phyloP scores from a whole-genome alignment of 2,329 filamentous ascomycete species.

The Graphilbum ipis-grandicollis region DNA sequence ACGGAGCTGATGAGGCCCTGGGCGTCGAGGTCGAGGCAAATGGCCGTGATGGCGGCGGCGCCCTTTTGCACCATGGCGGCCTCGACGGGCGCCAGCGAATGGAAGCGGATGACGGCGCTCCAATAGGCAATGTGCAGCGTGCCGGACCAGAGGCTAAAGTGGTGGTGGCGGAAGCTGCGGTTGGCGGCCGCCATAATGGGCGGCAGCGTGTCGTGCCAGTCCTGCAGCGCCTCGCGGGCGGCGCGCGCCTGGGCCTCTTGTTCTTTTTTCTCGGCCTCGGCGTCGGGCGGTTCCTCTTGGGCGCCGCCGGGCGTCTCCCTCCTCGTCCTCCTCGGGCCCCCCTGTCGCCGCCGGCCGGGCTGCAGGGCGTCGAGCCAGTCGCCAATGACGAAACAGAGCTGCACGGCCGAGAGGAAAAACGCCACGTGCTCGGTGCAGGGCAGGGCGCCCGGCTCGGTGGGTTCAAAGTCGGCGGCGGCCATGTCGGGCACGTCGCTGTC shows the following conservation, averaged over 20 bases:
- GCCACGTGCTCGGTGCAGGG: not conserved
- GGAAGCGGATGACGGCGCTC: not conserved
- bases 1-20: not conserved
- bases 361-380: not conserved
- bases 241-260: not conserved
- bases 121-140: not conserved
- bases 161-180: not conserved
- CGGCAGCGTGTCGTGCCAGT: not conserved
- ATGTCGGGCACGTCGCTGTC: not conserved
- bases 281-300: too few relatives aligned
- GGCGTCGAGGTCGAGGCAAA: not conserved
- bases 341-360: not conserved
- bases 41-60: not conserved
- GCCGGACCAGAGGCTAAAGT: not conserved
- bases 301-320: not conserved
- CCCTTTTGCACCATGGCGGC: not conserved
- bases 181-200: not conserved
- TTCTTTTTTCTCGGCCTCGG: too few relatives aligned
- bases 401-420: not conserved
- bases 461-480: not conserved
- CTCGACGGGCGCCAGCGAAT: not conserved
- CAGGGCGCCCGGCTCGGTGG: not conserved
- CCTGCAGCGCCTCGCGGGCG: not conserved
- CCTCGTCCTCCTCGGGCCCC: not conserved
- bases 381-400: not conserved